Percentiles rank a stretch among this genome's conserved stretches.
phyloP scores from a whole-genome alignment of 2,329 filamentous ascomycete species.

The Parafenestella ontariensis region DNA sequence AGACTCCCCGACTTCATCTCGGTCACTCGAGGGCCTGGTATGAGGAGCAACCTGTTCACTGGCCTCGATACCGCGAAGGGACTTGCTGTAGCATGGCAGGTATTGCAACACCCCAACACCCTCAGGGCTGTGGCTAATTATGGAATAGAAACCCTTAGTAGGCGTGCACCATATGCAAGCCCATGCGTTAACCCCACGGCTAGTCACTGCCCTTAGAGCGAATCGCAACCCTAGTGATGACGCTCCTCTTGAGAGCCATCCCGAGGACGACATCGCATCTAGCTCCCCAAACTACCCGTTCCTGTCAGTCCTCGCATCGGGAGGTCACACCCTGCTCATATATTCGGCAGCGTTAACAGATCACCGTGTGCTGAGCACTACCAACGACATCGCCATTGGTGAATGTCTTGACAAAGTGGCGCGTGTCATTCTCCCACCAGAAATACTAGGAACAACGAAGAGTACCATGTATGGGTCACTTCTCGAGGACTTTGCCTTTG shows the following conservation, averaged over 20 bases:
- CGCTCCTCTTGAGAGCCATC: not conserved
- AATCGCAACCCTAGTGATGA: not conserved
- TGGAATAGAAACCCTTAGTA: constrained; percentile 69
- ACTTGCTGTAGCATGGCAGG: constrained; percentile 78
- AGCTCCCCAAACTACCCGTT: constrained; percentile 75
- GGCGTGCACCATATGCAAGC: constrained; percentile 98
- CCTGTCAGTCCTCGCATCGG: constrained; percentile 85
- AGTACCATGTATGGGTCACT: constrained; percentile 81
- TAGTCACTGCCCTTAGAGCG: constrained; percentile 68
- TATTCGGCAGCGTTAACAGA: constrained; percentile 71
- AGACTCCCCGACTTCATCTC: constrained; percentile 80
- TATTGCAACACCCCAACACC: constrained; percentile 11
- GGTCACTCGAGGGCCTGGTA: constrained; percentile 89
- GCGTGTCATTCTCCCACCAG: constrained; percentile 72
- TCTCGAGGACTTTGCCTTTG: constrained; percentile 84
- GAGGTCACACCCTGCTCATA: constrained; percentile 89
- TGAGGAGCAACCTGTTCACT: constrained; percentile 77
- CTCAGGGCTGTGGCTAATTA: not conserved
- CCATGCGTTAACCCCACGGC: constrained; percentile 85
- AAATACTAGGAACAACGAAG: constrained; percentile 60
- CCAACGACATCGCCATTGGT: constrained; percentile 84
- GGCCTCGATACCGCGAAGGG: constrained; percentile 89
- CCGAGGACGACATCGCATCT: constrained; percentile 7
- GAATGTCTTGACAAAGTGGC: constrained; percentile 90
- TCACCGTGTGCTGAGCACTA: constrained; percentile 76